Percentiles rank a stretch among this genome's conserved stretches.
These are phyloP conservation scores for Ceratocystis albifundus DNA, from an alignment of 2,329 filamentous ascomycete species.

Conservation along the genomic window DNA sequence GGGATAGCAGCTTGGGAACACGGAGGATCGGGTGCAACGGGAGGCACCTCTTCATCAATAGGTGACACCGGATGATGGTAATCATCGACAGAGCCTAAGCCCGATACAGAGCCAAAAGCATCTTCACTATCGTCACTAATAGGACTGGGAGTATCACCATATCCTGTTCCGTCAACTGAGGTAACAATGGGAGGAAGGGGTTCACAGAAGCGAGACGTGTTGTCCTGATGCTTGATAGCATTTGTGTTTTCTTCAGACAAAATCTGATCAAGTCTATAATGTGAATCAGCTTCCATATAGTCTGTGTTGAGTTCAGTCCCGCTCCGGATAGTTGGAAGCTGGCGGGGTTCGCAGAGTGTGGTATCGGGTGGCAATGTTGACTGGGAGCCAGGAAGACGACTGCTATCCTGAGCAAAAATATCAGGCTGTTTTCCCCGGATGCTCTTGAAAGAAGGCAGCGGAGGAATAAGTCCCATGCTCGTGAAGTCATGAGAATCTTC, in stretches of 20 bases:
- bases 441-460: slow-evolving; percentile 7
- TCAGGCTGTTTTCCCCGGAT: neutral
- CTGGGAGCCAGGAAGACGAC: slow-evolving; percentile 26
- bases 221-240: slow-evolving; percentile 33
- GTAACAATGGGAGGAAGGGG: slow-evolving; percentile 61
- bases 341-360: slow-evolving; percentile 7
- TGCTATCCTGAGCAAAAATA: neutral
- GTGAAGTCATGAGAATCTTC: slow-evolving; percentile 18
- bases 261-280: slow-evolving; percentile 12
- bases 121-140: slow-evolving; percentile 30
- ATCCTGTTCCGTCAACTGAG: slow-evolving; percentile 53
- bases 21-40: slow-evolving; percentile 1
- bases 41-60: slow-evolving; percentile 2
- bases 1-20: neutral
- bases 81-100: slow-evolving; percentile 18
- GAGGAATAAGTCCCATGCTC: slow-evolving; percentile 15
- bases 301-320: slow-evolving; percentile 22
- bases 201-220: slow-evolving; percentile 47
- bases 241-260: slow-evolving; percentile 12
- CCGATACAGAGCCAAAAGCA: slow-evolving; percentile 13
- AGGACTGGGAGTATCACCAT: slow-evolving; percentile 29
- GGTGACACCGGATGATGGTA: slow-evolving; percentile 22
- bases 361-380: slow-evolving; percentile 28
- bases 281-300: slow-evolving; percentile 29
- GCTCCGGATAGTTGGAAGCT: slow-evolving; percentile 24